Percentiles rank a stretch among this genome's conserved stretches.
Evolutionary conservation across 2,329 filamentous ascomycete genomes (phyloP).

Genomic region (Juglanconis juglandina): DNA sequence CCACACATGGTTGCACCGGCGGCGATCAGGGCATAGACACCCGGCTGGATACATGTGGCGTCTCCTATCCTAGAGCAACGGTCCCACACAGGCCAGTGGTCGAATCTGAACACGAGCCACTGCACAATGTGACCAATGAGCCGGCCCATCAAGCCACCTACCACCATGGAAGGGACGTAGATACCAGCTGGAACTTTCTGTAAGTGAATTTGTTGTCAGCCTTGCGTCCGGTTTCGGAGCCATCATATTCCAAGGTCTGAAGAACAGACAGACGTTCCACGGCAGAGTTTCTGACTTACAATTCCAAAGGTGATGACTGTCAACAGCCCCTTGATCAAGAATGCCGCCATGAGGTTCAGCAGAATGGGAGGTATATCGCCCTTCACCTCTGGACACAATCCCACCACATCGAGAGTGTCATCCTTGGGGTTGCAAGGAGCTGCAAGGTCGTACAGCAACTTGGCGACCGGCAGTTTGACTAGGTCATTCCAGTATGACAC

Average conservation of each 20-base stretch:
- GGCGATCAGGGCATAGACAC: slow-evolving; percentile 93
- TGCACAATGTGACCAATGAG: slow-evolving; percentile 84
- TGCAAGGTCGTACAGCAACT: slow-evolving; percentile 84
- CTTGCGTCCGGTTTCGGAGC: background rate
- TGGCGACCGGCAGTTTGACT: slow-evolving; percentile 84
- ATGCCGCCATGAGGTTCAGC: slow-evolving; percentile 67
- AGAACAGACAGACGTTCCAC: background rate
- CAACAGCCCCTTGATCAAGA: slow-evolving; percentile 83
- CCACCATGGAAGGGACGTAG: slow-evolving; percentile 98
- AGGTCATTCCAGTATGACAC: slow-evolving; percentile 91
- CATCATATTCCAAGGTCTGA: background rate
- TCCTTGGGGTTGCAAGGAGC: slow-evolving; percentile 77
- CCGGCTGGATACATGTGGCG: slow-evolving; percentile 86
- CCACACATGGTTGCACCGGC: slow-evolving; percentile 98
- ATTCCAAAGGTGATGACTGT: slow-evolving; percentile 93
- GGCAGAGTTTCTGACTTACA: slow-evolving; percentile 38
- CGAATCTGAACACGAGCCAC: slow-evolving; percentile 71
- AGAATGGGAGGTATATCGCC: slow-evolving; percentile 80
- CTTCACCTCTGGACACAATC: slow-evolving; percentile 69
- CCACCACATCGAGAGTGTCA: slow-evolving; percentile 59
- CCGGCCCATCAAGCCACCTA: slow-evolving; percentile 86
- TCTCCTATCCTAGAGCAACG: slow-evolving; percentile 67
- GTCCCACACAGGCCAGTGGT: slow-evolving; percentile 69
- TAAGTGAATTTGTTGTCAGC: background rate
- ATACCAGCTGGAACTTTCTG: slow-evolving; percentile 92